Percentiles rank a stretch among this genome's conserved stretches.
Evolutionary conservation across 768 basidiomycete genomes (phyloP).

Genomic region (Hebeloma cylindrosporum): DNA sequence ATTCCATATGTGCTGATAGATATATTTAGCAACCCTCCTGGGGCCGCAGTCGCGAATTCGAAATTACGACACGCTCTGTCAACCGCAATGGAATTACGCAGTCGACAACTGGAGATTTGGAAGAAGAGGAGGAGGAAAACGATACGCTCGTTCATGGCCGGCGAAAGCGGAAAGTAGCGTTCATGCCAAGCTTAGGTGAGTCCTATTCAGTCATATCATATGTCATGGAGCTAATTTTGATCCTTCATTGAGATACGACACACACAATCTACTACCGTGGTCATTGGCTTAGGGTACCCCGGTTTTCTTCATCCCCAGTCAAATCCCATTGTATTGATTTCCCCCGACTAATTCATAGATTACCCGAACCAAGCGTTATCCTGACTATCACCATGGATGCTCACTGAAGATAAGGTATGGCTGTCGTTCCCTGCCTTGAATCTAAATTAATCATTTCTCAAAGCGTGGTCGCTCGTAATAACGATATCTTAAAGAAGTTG

Average conservation of each 20-base stretch:
- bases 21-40: constrained; percentile 79
- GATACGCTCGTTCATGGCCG: constrained; percentile 63
- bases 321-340: constrained; percentile 20
- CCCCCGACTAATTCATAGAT: constrained; percentile 46
- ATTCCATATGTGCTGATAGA: neutral
- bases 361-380: constrained; percentile 74
- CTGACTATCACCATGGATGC: constrained; percentile 71
- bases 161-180: constrained; percentile 76
- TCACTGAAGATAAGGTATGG: constrained; percentile 78
- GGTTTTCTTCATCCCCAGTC: constrained; percentile 9
- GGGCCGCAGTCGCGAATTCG: constrained; percentile 86
- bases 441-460: neutral
- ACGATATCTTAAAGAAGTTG: constrained; percentile 83
- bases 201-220: constrained; percentile 17
- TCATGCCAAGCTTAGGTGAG: constrained; percentile 81
- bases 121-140: constrained; percentile 72
- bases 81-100: constrained; percentile 64
- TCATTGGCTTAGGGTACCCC: constrained; percentile 78
- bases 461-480: constrained; percentile 85
- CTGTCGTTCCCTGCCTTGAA: neutral
- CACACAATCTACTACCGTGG: constrained; percentile 90
- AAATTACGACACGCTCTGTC: constrained; percentile 79
- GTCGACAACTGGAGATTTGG: constrained; percentile 71
- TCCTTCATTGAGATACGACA: constrained; percentile 60
- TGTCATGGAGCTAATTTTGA: constrained; percentile 10